A percentile compares a stretch with the other conserved stretches of the same genome.
Evolutionary conservation across 2,329 filamentous ascomycete species (phyloP).

Genomic region (Cadophora gregata): DNA sequence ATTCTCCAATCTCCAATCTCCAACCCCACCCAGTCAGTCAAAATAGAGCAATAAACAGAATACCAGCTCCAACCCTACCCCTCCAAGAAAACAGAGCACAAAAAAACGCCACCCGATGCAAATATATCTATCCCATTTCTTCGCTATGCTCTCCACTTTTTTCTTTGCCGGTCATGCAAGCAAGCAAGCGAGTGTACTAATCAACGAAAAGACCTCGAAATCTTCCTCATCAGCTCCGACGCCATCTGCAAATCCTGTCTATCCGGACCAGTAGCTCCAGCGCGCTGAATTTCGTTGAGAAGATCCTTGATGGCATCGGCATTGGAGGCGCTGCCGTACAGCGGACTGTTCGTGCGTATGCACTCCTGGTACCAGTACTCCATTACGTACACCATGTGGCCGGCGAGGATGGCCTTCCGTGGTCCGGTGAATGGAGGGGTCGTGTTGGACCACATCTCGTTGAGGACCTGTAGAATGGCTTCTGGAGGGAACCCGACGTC

Average conservation of each 20-base stretch:
- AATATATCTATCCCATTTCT: constrained; percentile 10
- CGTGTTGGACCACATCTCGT: constrained; percentile 71
- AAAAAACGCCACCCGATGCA: constrained; percentile 11
- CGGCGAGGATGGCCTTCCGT: constrained; percentile 61
- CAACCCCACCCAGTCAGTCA: neutral
- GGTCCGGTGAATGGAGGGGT: constrained; percentile 67
- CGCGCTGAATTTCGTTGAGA: constrained; percentile 48
- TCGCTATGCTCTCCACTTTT: neutral
- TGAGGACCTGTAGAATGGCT: constrained; percentile 64
- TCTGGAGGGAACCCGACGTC: constrained; percentile 67
- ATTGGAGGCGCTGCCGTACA: constrained; percentile 66
- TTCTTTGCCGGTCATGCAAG: neutral
- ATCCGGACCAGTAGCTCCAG: constrained; percentile 12
- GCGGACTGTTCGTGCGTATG: constrained; percentile 56
- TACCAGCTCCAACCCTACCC: constrained; percentile 6
- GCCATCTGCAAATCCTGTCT: constrained; percentile 47
- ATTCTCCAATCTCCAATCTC: neutral
- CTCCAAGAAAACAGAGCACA: constrained; percentile 5
- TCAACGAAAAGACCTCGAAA: constrained; percentile 49
- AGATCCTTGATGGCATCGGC: constrained; percentile 54
- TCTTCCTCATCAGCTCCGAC: constrained; percentile 49
- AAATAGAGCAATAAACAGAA: constrained; percentile 12
- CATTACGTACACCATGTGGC: constrained; percentile 66
- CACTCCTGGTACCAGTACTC: constrained; percentile 65
- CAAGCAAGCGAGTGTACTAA: neutral